Percentiles rank a stretch among this genome's conserved stretches.
phyloP scores from a whole-genome alignment of 176 grass and related monocot genomes.

The Cymbopogon citratus region DNA sequence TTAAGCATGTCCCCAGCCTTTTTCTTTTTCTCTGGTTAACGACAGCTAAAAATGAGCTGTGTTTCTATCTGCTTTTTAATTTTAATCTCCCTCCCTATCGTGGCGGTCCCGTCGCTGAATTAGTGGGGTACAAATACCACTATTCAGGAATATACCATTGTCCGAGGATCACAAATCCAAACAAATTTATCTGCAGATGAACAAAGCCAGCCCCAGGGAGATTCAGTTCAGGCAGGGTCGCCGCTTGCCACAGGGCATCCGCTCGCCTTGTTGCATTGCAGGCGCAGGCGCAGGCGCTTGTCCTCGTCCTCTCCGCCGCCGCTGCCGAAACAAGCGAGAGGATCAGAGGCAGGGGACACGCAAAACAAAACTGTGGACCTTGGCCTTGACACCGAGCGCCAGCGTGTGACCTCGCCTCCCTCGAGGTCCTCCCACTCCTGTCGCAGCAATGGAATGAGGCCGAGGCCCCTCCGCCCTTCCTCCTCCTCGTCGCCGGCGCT shows the following conservation, averaged over 20 bases:
- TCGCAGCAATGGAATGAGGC: neutral
- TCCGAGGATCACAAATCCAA: constrained; percentile 2
- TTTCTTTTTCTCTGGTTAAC: neutral
- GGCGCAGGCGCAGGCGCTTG: too few relatives aligned
- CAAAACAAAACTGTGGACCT: neutral
- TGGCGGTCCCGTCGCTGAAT: neutral
- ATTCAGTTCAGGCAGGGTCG: too few relatives aligned
- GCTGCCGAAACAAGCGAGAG: neutral
- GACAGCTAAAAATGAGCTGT: neutral
- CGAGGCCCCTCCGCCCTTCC: neutral
- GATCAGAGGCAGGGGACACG: neutral
- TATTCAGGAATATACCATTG: constrained; percentile 22
- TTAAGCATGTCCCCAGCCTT: too few relatives aligned
- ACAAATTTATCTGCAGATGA: neutral
- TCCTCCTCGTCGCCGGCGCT: neutral
- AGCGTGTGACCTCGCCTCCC: too few relatives aligned
- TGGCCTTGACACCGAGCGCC: neutral
- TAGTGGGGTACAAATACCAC: neutral
- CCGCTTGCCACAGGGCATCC: too few relatives aligned
- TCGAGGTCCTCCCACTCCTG: neutral
- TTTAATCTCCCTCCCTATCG: neutral
- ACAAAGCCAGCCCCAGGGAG: neutral
- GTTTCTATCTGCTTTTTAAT: neutral
- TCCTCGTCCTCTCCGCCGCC: constrained; percentile 27
- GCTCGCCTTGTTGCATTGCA: too few relatives aligned